Conservation (phyloP, 2,329 filamentous ascomycete species). For the Scedosporium boydii region DNA sequence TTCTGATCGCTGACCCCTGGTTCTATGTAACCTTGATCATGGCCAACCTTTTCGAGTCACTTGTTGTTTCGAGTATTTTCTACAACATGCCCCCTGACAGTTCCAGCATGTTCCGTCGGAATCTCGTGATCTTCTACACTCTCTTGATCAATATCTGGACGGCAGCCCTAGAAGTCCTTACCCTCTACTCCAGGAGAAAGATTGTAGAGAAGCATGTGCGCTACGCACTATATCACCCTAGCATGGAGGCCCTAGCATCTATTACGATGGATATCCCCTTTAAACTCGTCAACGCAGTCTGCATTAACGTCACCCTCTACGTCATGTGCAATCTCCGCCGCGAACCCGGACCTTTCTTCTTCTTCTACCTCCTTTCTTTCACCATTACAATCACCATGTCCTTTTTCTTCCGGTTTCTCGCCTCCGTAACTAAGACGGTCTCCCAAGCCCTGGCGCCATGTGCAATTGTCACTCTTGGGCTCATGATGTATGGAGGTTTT, state of each 20-base stretch:
- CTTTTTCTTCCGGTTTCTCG: slow-evolving; percentile 47
- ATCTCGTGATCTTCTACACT: slow-evolving; percentile 42
- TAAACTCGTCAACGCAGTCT: slow-evolving; percentile 16
- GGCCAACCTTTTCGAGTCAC: slow-evolving; percentile 35
- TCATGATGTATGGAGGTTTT: slow-evolving; percentile 47
- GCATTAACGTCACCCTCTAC: slow-evolving; percentile 31
- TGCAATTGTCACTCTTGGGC: slow-evolving; percentile 39
- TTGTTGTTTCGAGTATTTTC: slow-evolving; percentile 44
- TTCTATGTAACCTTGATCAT: slow-evolving; percentile 26
- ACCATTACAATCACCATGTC: slow-evolving; percentile 52
- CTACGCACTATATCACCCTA: slow-evolving; percentile 28
- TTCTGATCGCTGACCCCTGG: slow-evolving; percentile 8
- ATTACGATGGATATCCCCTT: slow-evolving; percentile 23
- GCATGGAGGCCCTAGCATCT: slow-evolving; percentile 18
- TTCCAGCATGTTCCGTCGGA: slow-evolving; percentile 33
- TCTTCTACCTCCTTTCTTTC: slow-evolving; percentile 54
- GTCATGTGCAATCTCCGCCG: slow-evolving; percentile 31
- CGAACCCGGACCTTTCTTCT: slow-evolving; percentile 52
- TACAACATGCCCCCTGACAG: slow-evolving; percentile 33
- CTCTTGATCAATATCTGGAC: slow-evolving; percentile 41
- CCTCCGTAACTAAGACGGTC: slow-evolving; percentile 34
- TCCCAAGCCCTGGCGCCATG: slow-evolving; percentile 40
- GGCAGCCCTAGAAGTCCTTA: slow-evolving; percentile 25
- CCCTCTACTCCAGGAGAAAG: slow-evolving; percentile 24
- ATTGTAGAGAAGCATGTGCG: slow-evolving; percentile 30